Base-by-base conservation (phyloP, 805 yeast genomes). In the Candida easanensis region DNA sequence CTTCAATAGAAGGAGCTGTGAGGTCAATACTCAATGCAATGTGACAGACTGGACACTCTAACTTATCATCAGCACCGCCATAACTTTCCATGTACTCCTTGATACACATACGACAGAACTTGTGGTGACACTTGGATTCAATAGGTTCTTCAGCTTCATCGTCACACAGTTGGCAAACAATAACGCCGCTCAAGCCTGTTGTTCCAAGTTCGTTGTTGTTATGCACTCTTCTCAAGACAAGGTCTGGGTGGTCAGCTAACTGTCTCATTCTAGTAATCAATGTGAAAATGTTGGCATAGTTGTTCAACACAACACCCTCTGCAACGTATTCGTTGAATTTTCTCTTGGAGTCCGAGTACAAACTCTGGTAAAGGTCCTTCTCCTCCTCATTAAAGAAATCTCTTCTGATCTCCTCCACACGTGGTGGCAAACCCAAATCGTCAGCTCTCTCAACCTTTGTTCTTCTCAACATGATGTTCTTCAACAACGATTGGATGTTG, bases 91-190 rank as follows among this genome's bases (percentile, higher is more conserved):
- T 79, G 58, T 93, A 93, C 63, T 95, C 99, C 45, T 76, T 80
- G 44, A 93, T 79, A 62, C 99, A 93, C 71, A 93, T 72, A 22
- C 99, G 77, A 61, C 99, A 93, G 60, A 93, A 93, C 49, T 77
- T 78, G 61, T 93, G 99, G 53, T 86, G 96, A 63, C 99, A 93
- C 60, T 84, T 87, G 3, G 96, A 84, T 62, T 86, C 90, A 36
- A 93, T 89, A 0, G 99, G 96, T 48, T 93, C 99, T 63, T 93
- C 98, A 0, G 98, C 97, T 64, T 90, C 97, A 59, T 93, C 99
- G 53, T 90, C 98, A 65, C 99, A 93, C 19, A 93, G 61, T 52
- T 88, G 95, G 60, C 99, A 93, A 33, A 93, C 83, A 10, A 89
- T 77, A 6, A 69, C 67, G 32, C 76, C 77, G 22, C 55, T 57